Conservation (phyloP, 1,284 basidiomycete genomes). For the Wolfiporia cocos region DNA sequence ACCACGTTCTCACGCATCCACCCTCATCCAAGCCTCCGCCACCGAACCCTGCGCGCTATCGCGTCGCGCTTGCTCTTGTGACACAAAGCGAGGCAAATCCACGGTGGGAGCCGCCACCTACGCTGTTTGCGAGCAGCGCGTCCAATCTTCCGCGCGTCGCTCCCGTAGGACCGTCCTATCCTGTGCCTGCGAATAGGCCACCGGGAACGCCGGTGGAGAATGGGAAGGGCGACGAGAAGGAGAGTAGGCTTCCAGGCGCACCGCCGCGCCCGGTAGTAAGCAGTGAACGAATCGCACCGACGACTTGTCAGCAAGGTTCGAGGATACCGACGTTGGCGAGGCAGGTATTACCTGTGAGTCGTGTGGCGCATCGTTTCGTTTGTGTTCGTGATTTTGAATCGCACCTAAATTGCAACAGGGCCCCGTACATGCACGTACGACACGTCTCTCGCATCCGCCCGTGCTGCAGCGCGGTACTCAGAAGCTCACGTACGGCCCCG, state of each 20-base stretch:
- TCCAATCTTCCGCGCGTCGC: constrained; percentile 54
- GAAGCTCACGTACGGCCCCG: constrained; percentile 54
- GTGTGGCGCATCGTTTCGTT: not conserved
- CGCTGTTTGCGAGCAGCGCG: constrained; percentile 48
- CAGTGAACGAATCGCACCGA: constrained; percentile 43
- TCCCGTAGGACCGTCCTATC: constrained; percentile 48
- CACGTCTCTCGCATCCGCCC: constrained; percentile 58
- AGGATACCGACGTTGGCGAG: constrained; percentile 57
- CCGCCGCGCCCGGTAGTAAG: constrained; percentile 47
- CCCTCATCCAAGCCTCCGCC: constrained; percentile 35
- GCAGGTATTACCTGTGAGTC: constrained; percentile 54
- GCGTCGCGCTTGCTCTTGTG: constrained; percentile 62
- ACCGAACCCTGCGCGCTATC: constrained; percentile 55
- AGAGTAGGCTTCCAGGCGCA: constrained; percentile 44
- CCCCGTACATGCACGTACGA: constrained; percentile 50
- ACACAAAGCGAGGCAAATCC: constrained; percentile 46
- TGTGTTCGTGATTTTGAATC: not conserved
- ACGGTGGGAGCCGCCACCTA: constrained; percentile 63
- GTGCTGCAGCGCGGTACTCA: constrained; percentile 49
- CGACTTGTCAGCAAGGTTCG: constrained; percentile 46
- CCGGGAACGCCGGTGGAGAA: constrained; percentile 14
- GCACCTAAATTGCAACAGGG: constrained; percentile 27
- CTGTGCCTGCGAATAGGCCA: constrained; percentile 33
- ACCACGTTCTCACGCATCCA: constrained; percentile 64
- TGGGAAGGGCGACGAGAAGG: constrained; percentile 27